A percentile compares a stretch with the other conserved stretches of the same genome.
These are phyloP conservation scores for Chaetomium globosum DNA, from an alignment of 2,329 filamentous ascomycete species.

Conservation along the genomic window DNA sequence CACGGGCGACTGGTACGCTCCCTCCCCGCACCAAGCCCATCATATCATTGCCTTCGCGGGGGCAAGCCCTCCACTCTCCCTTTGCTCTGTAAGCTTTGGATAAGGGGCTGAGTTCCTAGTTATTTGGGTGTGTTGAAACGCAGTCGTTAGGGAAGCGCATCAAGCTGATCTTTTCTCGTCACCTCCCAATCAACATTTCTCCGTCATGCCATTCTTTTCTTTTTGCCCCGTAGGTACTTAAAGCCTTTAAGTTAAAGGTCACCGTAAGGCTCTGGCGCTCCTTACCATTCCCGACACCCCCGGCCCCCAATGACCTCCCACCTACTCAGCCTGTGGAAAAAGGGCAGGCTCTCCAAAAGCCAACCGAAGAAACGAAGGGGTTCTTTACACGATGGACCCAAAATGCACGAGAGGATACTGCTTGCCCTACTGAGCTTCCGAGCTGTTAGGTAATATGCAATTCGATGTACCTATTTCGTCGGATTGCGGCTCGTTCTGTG, in stretches of 20 bases:
- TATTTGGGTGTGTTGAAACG: too few species aligned
- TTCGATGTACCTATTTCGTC: background rate
- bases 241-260: too few species aligned
- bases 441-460: background rate
- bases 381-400: background rate
- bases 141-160: too few species aligned
- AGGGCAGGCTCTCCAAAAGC: too few species aligned
- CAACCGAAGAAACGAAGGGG: background rate
- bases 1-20: background rate
- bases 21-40: background rate
- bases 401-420: background rate
- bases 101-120: too few species aligned
- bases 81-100: too few species aligned
- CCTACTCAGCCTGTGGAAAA: too few species aligned
- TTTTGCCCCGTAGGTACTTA: background rate
- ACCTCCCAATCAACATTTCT: background rate
- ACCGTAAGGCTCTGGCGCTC: background rate
- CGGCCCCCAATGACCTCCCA: too few species aligned
- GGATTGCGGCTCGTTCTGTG: background rate
- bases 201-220: background rate
- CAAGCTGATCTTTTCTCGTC: background rate
- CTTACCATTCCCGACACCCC: background rate
- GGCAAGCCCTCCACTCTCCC: too few species aligned
- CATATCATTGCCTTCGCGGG: too few species aligned
- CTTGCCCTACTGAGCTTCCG: background rate